phyloP scores from a whole-genome alignment of 2,329 filamentous ascomycete genomes.

The Talaromyces sp. region DNA sequence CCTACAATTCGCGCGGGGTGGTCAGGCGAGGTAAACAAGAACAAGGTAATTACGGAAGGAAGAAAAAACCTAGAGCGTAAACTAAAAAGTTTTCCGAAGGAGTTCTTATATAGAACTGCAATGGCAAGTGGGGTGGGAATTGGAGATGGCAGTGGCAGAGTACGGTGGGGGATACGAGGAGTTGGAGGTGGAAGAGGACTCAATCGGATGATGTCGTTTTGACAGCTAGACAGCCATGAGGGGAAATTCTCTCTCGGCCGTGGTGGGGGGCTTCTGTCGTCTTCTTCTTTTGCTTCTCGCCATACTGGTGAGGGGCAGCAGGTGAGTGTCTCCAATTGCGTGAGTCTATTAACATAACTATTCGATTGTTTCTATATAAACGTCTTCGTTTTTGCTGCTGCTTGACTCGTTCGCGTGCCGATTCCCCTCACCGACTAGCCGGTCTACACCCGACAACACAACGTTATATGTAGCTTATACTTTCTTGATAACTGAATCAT shows the following conservation, averaged over 20 bases:
- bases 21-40: not conserved
- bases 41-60: not conserved
- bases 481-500: not conserved
- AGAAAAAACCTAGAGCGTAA: not conserved
- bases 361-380: not conserved
- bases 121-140: not conserved
- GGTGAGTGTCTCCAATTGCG: not conserved
- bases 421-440: not conserved
- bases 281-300: not conserved
- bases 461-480: not conserved
- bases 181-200: not conserved
- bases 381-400: not conserved
- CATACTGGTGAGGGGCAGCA: not conserved
- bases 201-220: not conserved
- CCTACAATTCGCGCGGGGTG: not conserved
- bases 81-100: not conserved
- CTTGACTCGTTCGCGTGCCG: not conserved
- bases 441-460: not conserved
- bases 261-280: not conserved
- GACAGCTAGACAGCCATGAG: not conserved
- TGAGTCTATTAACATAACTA: not conserved
- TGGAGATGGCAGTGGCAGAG: not conserved
- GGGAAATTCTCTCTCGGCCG: not conserved
- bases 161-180: not conserved
- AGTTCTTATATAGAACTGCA: conserved; percentile 5